These are phyloP conservation scores for Exobasidium cylindrosporum DNA, from an alignment of 1,284 basidiomycete genomes.

Conservation along the genomic window DNA sequence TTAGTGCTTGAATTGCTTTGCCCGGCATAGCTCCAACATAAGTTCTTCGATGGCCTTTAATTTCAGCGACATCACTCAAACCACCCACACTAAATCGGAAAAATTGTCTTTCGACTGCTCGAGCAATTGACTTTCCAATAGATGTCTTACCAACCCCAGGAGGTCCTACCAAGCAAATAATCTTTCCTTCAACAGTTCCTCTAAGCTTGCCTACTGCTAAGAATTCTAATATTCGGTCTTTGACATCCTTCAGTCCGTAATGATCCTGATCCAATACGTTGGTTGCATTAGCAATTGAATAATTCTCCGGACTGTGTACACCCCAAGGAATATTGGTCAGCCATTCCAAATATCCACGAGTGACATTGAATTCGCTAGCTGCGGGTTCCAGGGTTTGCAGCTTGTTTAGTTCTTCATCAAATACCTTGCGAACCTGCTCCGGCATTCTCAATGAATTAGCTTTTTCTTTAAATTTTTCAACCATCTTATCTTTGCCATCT, in stretches of 20 bases:
- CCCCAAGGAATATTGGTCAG: slow-evolving; percentile 91
- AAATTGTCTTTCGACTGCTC: slow-evolving; percentile 80
- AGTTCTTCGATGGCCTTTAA: slow-evolving; percentile 95
- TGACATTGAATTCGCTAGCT: slow-evolving; percentile 83
- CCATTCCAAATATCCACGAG: slow-evolving; percentile 58
- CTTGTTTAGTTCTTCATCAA: slow-evolving; percentile 94
- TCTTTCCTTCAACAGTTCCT: slow-evolving; percentile 96
- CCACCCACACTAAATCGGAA: slow-evolving; percentile 97
- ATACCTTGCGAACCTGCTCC: slow-evolving; percentile 84
- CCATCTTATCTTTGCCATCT: slow-evolving; percentile 95
- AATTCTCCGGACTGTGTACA: slow-evolving; percentile 89
- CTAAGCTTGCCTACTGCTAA: slow-evolving; percentile 94
- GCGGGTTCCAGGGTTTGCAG: slow-evolving; percentile 81
- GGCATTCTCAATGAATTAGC: slow-evolving; percentile 87
- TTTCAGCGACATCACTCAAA: slow-evolving; percentile 94
- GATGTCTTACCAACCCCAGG: slow-evolving; percentile 96
- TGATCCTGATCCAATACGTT: slow-evolving; percentile 91
- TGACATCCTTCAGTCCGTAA: slow-evolving; percentile 89
- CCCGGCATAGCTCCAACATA: slow-evolving; percentile 89
- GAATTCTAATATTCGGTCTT: slow-evolving; percentile 96
- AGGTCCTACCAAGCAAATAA: slow-evolving; percentile 91
- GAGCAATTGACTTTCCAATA: slow-evolving; percentile 80
- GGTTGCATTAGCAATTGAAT: slow-evolving; percentile 78
- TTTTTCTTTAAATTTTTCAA: slow-evolving; percentile 92
- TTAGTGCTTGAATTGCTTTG: slow-evolving; percentile 95